phyloP scores from a whole-genome alignment of 177 flowering plant genomes.

The Tripterygium wilfordii region DNA sequence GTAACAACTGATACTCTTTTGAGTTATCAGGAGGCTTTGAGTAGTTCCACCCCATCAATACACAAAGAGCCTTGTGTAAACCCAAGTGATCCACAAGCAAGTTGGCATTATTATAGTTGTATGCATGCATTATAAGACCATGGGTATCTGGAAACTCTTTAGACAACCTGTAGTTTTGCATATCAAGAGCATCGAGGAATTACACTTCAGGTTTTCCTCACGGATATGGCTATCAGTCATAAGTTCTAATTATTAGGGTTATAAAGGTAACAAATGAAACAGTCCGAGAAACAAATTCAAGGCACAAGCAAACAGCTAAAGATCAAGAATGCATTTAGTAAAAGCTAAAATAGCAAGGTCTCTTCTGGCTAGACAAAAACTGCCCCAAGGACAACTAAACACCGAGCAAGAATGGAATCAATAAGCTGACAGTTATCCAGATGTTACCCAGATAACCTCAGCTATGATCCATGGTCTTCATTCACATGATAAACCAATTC shows the following conservation, averaged over 20 bases:
- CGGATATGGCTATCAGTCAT: slow-evolving; percentile 9
- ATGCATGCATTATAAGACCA: slow-evolving; percentile 80
- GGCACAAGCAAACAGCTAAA: neutral
- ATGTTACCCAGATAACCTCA: no score
- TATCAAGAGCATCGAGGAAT: slow-evolving; percentile 38
- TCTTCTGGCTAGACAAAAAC: no score
- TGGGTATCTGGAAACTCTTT: slow-evolving; percentile 81
- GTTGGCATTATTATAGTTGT: slow-evolving; percentile 63
- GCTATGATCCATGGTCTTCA: no score
- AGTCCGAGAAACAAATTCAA: neutral
- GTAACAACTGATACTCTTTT: slow-evolving; percentile 61
- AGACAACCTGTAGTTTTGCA: slow-evolving; percentile 72
- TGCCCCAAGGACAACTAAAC: no score
- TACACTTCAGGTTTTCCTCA: slow-evolving; percentile 21
- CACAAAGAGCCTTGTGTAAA: slow-evolving; percentile 89
- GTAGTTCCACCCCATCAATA: slow-evolving; percentile 91
- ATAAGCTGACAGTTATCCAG: no score
- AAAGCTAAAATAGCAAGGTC: no score
- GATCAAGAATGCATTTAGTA: neutral
- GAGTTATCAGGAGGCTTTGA: slow-evolving; percentile 72
- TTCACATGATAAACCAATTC: no score
- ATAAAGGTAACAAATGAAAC: no score
- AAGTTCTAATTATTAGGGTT: slow-evolving; percentile 3
- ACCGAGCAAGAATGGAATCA: no score
- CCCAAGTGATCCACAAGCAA: slow-evolving; percentile 80